These are phyloP conservation scores for Trichosporon sp. DNA, from an alignment of 1,284 basidiomycete species.

Conservation along the genomic window DNA sequence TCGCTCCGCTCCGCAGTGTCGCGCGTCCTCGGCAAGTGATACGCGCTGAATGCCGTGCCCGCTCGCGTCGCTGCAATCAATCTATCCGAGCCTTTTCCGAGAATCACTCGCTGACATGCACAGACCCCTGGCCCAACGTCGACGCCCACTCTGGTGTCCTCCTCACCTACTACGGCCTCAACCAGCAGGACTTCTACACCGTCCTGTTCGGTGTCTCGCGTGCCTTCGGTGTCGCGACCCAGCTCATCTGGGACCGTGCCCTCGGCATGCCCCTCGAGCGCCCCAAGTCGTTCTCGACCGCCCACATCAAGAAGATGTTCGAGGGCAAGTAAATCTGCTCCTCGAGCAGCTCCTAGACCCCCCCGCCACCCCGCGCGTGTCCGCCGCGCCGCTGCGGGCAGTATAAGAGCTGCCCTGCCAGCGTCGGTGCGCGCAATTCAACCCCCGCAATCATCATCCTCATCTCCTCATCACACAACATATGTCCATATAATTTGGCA, in stretches of 20 bases:
- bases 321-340: constrained; percentile 29
- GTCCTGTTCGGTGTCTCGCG: constrained; percentile 95
- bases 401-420: background rate
- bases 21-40: background rate
- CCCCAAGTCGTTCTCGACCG: constrained; percentile 53
- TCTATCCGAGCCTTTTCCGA: constrained; percentile 4
- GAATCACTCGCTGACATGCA: background rate
- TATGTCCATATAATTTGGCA: background rate
- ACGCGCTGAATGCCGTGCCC: background rate
- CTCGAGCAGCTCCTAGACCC: background rate
- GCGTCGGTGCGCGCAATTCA: background rate
- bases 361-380: background rate
- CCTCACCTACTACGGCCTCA: constrained; percentile 69
- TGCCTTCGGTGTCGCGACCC: constrained; percentile 82
- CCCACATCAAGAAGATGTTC: constrained; percentile 50
- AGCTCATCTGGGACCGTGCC: constrained; percentile 92
- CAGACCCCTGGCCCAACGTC: constrained; percentile 66
- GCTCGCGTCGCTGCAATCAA: background rate
- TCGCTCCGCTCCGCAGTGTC: background rate
- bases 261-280: constrained; percentile 61
- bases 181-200: constrained; percentile 90
- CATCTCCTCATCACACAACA: background rate
- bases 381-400: background rate
- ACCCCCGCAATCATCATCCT: background rate
- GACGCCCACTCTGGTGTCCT: constrained; percentile 96